phyloP scores from a whole-genome alignment of 176 grass and related monocot species.

The Themeda triandra region DNA sequence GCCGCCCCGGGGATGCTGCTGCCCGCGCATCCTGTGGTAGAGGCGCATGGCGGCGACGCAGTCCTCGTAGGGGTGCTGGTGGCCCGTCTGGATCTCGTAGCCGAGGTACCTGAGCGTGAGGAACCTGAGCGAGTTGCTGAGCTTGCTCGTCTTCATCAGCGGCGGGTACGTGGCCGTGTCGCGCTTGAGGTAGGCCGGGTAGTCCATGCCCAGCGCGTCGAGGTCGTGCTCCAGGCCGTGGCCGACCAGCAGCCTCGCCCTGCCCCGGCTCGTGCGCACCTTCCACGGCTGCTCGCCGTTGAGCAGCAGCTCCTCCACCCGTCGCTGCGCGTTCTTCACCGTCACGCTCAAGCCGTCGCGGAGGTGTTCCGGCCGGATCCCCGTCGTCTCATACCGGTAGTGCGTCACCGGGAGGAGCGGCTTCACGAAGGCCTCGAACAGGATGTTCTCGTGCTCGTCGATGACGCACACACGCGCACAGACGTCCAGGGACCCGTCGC shows the following conservation, averaged over 20 bases:
- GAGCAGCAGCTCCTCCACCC: conserved; percentile 50
- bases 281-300: conserved; percentile 68
- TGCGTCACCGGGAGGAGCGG: conserved; percentile 66
- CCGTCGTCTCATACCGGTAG: conserved; percentile 69
- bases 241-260: conserved; percentile 46
- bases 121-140: conserved; percentile 78
- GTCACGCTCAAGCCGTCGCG: conserved; percentile 19
- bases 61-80: conserved; percentile 63
- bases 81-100: conserved; percentile 39
- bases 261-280: conserved; percentile 25
- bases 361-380: conserved; percentile 70
- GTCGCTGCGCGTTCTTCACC: conserved; percentile 44
- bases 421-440: conserved; percentile 60
- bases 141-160: conserved; percentile 89
- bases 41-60: conserved; percentile 64
- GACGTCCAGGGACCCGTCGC: conserved; percentile 65
- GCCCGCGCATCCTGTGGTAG: conserved; percentile 50
- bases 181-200: conserved; percentile 55
- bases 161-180: conserved; percentile 84
- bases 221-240: conserved; percentile 83
- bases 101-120: conserved; percentile 65
- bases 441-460: conserved; percentile 53
- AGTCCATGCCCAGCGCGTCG: conserved; percentile 54
- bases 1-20: conserved; percentile 11
- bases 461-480: conserved; percentile 71